A percentile compares a stretch with the other conserved stretches of the same genome.
phyloP scores from a whole-genome alignment of 106 monocot species.

The Allium fistulosum region DNA sequence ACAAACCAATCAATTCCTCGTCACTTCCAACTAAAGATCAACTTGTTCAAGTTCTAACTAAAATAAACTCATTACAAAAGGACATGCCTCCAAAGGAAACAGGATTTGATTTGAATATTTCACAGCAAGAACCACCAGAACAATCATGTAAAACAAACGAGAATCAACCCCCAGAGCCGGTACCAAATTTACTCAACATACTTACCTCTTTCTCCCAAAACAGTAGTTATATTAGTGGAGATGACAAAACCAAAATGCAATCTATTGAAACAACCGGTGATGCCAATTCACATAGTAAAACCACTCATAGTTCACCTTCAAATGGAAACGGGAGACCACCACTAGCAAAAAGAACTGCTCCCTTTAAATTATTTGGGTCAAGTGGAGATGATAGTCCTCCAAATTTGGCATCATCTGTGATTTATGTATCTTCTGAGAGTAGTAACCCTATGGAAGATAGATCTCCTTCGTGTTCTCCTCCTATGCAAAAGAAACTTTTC shows the following conservation, averaged over 20 bases:
- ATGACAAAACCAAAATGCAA: slow-evolving; percentile 10
- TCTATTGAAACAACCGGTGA: slow-evolving; percentile 1
- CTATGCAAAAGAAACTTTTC: slow-evolving; percentile 59
- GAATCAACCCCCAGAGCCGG: slow-evolving; percentile 31
- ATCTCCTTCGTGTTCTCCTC: slow-evolving; percentile 90
- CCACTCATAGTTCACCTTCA: slow-evolving; percentile 4
- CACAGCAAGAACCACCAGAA: slow-evolving; percentile 37
- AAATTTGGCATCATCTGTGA: slow-evolving; percentile 48
- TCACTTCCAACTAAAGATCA: slow-evolving; percentile 38
- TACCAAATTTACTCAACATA: slow-evolving; percentile 39
- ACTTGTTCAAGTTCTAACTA: slow-evolving; percentile 50
- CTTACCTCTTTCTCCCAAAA: slow-evolving; percentile 28
- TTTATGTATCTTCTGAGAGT: slow-evolving; percentile 83
- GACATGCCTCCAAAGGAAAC: slow-evolving; percentile 19
- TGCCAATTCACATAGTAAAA: slow-evolving; percentile 10
- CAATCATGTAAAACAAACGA: slow-evolving; percentile 17
- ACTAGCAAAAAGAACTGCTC: slow-evolving; percentile 18
- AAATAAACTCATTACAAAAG: slow-evolving; percentile 32
- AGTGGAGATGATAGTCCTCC: slow-evolving; percentile 61
- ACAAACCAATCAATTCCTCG: slow-evolving; percentile 23
- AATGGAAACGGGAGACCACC: slow-evolving; percentile 12
- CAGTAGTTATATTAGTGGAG: slow-evolving; percentile 7
- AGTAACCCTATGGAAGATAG: slow-evolving; percentile 88
- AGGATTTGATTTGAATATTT: slow-evolving; percentile 69
- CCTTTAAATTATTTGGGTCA: slow-evolving; percentile 65